These are phyloP conservation scores for Ceratobasidium theobromae DNA, from an alignment of 1,284 basidiomycete species.

Conservation along the genomic window DNA sequence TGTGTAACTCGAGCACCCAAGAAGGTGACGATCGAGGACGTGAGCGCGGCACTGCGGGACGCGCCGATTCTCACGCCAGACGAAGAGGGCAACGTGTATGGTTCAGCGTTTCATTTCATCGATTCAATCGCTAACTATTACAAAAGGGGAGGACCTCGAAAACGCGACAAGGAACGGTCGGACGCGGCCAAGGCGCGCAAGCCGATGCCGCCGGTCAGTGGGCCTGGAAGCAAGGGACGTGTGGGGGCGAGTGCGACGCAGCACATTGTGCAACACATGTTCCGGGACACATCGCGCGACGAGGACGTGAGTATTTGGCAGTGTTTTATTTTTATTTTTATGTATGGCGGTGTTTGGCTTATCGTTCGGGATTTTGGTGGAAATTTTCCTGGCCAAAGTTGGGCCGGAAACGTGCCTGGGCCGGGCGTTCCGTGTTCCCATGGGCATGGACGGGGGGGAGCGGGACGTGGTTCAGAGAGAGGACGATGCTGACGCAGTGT, in stretches of 20 bases:
- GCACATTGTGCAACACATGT: conserved; percentile 90
- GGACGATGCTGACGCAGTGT: conserved; percentile 40
- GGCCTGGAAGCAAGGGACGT: conserved; percentile 88
- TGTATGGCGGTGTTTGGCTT: conserved; percentile 18
- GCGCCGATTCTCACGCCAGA: conserved; percentile 83
- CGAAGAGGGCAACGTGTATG: conserved; percentile 50
- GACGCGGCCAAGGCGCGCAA: conserved; percentile 88
- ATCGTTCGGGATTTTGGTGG: conserved; percentile 19
- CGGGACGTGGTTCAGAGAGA: not conserved
- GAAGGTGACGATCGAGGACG: conserved; percentile 75
- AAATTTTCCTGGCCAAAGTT: conserved; percentile 10
- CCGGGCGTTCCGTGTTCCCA: conserved; percentile 4
- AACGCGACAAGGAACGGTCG: conserved; percentile 83
- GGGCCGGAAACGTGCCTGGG: conserved; percentile 22
- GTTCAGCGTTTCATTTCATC: conserved; percentile 30
- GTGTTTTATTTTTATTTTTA: conserved; percentile 33
- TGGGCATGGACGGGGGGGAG: conserved; percentile 31
- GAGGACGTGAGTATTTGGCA: conserved; percentile 83
- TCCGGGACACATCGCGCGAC: conserved; percentile 82
- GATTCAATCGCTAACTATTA: conserved; percentile 42
- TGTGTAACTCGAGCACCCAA: conserved; percentile 74
- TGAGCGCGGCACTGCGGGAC: conserved; percentile 79
- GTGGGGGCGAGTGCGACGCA: conserved; percentile 95
- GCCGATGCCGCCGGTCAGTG: conserved; percentile 88
- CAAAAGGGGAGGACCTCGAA: conserved; percentile 69